Evolutionary conservation across 768 basidiomycete species (phyloP), one percentile per base, ranked within the genome.

Genomic region (Mycena polygramma): DNA sequence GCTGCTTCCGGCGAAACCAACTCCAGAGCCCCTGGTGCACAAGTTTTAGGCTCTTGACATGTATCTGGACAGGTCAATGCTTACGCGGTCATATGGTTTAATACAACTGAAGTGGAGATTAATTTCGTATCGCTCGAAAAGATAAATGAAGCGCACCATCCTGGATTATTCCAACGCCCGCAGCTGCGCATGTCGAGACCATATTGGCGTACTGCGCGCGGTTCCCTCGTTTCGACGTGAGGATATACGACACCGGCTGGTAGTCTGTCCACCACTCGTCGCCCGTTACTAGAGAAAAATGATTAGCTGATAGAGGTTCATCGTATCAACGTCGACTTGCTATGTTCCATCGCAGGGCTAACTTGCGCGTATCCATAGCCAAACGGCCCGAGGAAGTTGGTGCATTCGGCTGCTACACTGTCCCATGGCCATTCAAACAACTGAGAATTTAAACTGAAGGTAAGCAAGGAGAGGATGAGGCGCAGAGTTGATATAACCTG

Each of bases 241-340:
- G 74, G 20, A 30, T 83, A 74, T 86, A 85, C n/a, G 84, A 85
- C 1, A 86, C 85, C 13, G 83, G 81, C 70, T 86, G 86, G 70
- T 87, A 86, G 72, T 86, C 86, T 1, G 86, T 87, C 85, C 85
- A 87, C 86, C 86, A 87, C 70, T 85, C 73, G 24, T 58, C 7
- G 81, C 83, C 66, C 43, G 65, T 67, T 52, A 66, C 65, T 70
- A 62, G n/a, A 63, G 22, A 45, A 51, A 37, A 58, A 37, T 57
- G 54, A 58, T 46, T 57, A 60, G 48, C 39, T 51, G 45, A 49
- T 20, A 49, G 26, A 26, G 22, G 37, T 57, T 57, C 53, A 58
- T 30, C n/a, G n/a, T 17, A 36, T 57, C 46, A 39, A 51, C 37
- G 57, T 57, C 26, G 43, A 55, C 72, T 39, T 66, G 52, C 64